These are phyloP conservation scores for Pythium folliculosum DNA, from an alignment of 352 stramenopile genomes.

Conservation along the genomic window DNA sequence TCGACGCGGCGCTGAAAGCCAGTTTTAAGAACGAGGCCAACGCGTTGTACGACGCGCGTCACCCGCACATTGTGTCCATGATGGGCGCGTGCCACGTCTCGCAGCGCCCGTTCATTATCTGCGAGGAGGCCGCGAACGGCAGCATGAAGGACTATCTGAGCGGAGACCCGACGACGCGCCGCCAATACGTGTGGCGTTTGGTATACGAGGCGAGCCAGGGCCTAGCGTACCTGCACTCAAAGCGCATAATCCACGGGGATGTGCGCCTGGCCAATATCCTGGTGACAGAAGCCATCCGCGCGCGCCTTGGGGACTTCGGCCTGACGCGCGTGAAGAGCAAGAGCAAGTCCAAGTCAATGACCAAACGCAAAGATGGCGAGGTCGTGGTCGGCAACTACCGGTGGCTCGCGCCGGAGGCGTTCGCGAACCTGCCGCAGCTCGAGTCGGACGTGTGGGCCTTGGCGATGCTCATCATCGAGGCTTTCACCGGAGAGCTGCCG, in stretches of 20 bases:
- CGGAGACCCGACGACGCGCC: neutral
- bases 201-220: neutral
- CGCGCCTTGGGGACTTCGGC: constrained; percentile 19
- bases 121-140: neutral
- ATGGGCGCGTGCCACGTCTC: neutral
- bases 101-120: neutral
- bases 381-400: neutral
- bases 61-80: neutral
- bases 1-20: neutral
- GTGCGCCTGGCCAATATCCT: neutral
- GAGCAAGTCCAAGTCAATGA: constrained; percentile 1
- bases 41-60: neutral
- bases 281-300: neutral
- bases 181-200: neutral
- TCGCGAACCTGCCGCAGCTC: neutral
- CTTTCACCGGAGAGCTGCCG: neutral
- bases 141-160: neutral
- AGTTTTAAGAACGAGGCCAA: neutral
- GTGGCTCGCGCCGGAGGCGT: neutral
- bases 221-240: neutral
- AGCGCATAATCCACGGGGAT: neutral
- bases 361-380: constrained; percentile 1
- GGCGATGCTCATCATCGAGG: constrained; percentile 18
- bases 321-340: constrained; percentile 15
- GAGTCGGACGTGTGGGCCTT: constrained; percentile 13